Base-by-base conservation (phyloP, 352 stramenopile species). In the Achlya hypogyna region DNA sequence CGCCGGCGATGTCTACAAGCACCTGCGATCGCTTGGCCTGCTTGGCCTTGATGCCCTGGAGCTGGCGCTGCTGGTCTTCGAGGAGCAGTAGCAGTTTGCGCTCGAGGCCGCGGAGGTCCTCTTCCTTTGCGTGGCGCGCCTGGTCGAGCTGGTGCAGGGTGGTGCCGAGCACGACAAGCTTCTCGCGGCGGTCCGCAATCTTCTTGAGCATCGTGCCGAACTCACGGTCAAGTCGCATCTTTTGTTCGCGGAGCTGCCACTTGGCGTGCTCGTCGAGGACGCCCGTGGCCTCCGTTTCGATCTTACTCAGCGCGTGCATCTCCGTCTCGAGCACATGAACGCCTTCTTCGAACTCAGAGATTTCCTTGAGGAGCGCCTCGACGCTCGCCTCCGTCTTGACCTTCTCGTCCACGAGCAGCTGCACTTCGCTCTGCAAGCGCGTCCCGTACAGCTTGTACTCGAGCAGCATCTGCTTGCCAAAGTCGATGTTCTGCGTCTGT, bases 361-460 rank as follows among this genome's bases (percentile, higher is more conserved):
- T 97, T 75, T 98, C 94, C 62, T 85, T 79, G 27, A 98, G 75
- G 23, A 97, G 72, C 14, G 79, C 75, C 54, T 98, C 89, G 18
- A 96, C 90, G 27, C 91, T 74, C 38, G 87, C 85, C 71, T 98
- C 93, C 22, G 92, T 79, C 35, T 88, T 80, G 3, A 81, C 70
- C 63, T 98, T 98, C 60, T 96, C 91, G 23, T 88, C 72, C 5
- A 84, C 86, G 2, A 98, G 79, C 53, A 98, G 62, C 34, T 86
- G 84, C 0, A 98, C 84, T 69, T 98, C 94, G 40, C 84, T 97
- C 71, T 98, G 93, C 23, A 98, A 76, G 63, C 96, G 91, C 31
- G 91, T 97, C 9, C 88, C 94, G 65, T 96, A 89, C 8, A 98
- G 77, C 71, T 98, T 98, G 83, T 98, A 97, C 78, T 98, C 92